Percentiles rank a stretch among this genome's conserved stretches.
Evolutionary conservation across 1,284 basidiomycete genomes (phyloP).

Genomic region (Coniferiporia sulphurascens): DNA sequence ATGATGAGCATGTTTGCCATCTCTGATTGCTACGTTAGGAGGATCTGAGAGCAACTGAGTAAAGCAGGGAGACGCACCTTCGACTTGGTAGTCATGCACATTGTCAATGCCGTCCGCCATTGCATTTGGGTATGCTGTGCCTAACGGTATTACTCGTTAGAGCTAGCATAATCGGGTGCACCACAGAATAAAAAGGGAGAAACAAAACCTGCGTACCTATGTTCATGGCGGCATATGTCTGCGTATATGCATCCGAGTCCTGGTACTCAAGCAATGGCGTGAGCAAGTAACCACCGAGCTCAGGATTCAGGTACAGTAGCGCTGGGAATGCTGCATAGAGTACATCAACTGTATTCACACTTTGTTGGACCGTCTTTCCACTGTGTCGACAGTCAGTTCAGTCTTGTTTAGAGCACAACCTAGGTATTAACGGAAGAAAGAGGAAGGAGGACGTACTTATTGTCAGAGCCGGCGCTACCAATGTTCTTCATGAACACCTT

Average conservation of each 20-base stretch:
- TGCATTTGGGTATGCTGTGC: conserved; percentile 24
- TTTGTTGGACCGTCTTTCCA: too few relatives aligned
- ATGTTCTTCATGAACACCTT: conserved; percentile 20
- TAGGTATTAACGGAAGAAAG: neutral
- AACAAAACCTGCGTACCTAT: conserved; percentile 28
- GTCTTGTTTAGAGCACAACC: neutral
- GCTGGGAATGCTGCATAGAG: conserved; percentile 45
- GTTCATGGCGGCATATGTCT: conserved; percentile 36
- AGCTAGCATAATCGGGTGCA: neutral
- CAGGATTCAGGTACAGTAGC: conserved; percentile 42
- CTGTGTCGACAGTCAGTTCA: conserved; percentile 12
- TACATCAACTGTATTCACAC: conserved; percentile 44
- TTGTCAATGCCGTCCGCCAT: neutral
- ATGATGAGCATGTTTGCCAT: conserved; percentile 18
- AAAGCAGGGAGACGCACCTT: conserved; percentile 22
- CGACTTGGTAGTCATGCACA: conserved; percentile 23
- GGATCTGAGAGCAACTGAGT: neutral
- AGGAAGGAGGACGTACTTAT: neutral
- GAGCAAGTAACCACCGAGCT: conserved; percentile 35
- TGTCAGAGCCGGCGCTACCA: conserved; percentile 7
- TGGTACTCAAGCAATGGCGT: conserved; percentile 45
- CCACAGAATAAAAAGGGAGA: neutral
- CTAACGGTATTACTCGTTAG: conserved; percentile 9
- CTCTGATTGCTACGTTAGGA: conserved; percentile 6
- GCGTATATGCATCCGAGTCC: conserved; percentile 23